These are phyloP conservation scores for Colletotrichum cordylinicola DNA, from an alignment of 2,329 filamentous ascomycete species.

Conservation along the genomic window DNA sequence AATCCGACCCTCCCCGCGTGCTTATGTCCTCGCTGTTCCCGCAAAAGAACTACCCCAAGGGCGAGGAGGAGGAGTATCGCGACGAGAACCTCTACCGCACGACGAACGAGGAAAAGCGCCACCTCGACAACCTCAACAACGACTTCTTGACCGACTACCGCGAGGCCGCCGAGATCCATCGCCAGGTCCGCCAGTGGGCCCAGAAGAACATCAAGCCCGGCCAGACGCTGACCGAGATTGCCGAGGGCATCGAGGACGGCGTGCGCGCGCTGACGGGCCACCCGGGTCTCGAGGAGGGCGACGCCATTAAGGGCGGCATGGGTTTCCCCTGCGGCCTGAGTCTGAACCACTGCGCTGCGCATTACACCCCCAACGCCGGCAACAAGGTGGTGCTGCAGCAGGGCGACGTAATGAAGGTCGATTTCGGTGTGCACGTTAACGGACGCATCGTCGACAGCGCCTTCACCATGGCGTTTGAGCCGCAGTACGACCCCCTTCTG, in stretches of 20 bases:
- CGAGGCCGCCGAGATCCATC: slow-evolving; percentile 82
- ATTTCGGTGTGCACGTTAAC: slow-evolving; percentile 83
- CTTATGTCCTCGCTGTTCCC: slow-evolving; percentile 77
- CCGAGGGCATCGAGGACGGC: slow-evolving; percentile 83
- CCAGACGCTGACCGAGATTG: slow-evolving; percentile 80
- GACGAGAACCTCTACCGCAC: slow-evolving; percentile 81
- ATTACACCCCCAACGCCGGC: slow-evolving; percentile 87
- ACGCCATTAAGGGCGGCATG: slow-evolving; percentile 80
- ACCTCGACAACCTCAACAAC: slow-evolving; percentile 67
- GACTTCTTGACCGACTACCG: slow-evolving; percentile 85
- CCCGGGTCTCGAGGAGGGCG: slow-evolving; percentile 77
- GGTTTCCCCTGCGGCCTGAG: slow-evolving; percentile 87
- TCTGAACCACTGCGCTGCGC: slow-evolving; percentile 84
- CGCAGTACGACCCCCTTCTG: slow-evolving; percentile 78
- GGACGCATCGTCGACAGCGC: slow-evolving; percentile 83
- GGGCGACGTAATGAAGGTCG: slow-evolving; percentile 82
- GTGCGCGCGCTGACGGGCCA: slow-evolving; percentile 81
- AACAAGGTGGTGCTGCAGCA: slow-evolving; percentile 78
- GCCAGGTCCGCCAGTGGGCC: slow-evolving; percentile 85
- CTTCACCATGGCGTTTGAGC: slow-evolving; percentile 80
- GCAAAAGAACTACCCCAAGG: slow-evolving; percentile 74
- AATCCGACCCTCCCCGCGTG: slow-evolving; percentile 80
- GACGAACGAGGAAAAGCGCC: slow-evolving; percentile 83
- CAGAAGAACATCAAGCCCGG: slow-evolving; percentile 83
- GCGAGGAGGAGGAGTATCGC: slow-evolving; percentile 79